These are phyloP conservation scores for Lasiosphaeria hispida DNA, from an alignment of 495 filamentous ascomycete genomes.

Conservation along the genomic window DNA sequence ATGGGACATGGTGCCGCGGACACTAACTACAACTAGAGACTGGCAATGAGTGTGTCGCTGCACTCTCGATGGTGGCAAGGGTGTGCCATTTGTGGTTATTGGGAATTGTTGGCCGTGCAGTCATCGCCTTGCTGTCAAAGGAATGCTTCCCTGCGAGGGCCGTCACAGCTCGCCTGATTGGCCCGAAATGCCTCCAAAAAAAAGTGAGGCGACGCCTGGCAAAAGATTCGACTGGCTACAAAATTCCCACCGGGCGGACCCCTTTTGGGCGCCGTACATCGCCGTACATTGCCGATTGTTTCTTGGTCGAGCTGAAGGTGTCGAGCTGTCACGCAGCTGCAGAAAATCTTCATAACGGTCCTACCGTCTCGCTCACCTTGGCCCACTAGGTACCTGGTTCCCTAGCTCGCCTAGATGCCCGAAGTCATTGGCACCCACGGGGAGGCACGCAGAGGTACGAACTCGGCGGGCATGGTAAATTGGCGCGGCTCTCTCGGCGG, in stretches of 20 bases:
- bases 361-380: constrained; percentile 3
- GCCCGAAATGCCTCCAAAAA: neutral
- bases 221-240: constrained; percentile 17
- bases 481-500: constrained; percentile 15
- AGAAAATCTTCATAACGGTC: neutral
- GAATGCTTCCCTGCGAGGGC: constrained; percentile 15
- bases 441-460: neutral
- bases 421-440: constrained; percentile 3
- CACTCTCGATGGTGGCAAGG: neutral
- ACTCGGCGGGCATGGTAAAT: neutral
- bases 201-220: constrained; percentile 22
- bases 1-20: too few relatives aligned
- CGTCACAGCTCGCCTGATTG: constrained; percentile 22
- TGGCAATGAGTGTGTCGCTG: constrained; percentile 1
- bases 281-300: constrained; percentile 2
- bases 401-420: constrained; percentile 7
- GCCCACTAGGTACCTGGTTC: neutral
- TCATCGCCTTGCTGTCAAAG: constrained; percentile 20
- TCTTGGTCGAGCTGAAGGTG: too few relatives aligned
- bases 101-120: constrained; percentile 18
- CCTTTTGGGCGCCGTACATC: constrained; percentile 15
- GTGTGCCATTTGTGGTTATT: constrained; percentile 7
- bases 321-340: constrained; percentile 5
- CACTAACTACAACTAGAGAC: neutral
- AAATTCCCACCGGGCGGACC: constrained; percentile 6